Evolutionary conservation across 805 yeast species (phyloP).

Genomic region (Candida xiaguanensis): DNA sequence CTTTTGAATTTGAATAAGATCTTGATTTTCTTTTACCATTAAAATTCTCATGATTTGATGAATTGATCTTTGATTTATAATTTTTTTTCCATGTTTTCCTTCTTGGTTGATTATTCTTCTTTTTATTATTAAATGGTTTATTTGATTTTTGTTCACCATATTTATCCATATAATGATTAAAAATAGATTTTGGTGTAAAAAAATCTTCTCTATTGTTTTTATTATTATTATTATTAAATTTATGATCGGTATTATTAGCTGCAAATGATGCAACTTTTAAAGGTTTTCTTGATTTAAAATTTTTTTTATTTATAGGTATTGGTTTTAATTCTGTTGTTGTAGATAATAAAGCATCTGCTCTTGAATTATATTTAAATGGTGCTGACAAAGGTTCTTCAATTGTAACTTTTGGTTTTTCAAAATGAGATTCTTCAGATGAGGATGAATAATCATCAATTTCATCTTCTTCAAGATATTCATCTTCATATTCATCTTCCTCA

Average conservation of each 20-base stretch:
- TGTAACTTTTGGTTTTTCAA: neutral
- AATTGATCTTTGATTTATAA: conserved; percentile 17
- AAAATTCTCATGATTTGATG: neutral
- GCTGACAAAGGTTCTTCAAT: neutral
- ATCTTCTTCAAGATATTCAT: conserved; percentile 10
- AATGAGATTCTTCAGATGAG: conserved; percentile 1
- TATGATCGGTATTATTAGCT: conserved; percentile 13
- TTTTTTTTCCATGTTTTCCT: conserved; percentile 27
- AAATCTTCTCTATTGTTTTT: conserved; percentile 63
- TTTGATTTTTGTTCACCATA: conserved; percentile 42
- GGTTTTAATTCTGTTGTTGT: conserved; percentile 35
- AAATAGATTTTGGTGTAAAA: conserved; percentile 75
- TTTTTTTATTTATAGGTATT: conserved; percentile 33
- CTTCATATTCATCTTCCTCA: conserved; percentile 24
- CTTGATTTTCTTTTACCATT: conserved; percentile 16
- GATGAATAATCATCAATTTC: conserved; percentile 5
- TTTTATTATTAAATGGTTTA: conserved; percentile 7
- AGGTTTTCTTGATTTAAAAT: conserved; percentile 48
- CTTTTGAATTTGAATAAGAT: conserved; percentile 20
- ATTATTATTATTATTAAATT: conserved; percentile 2
- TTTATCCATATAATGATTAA: conserved; percentile 68
- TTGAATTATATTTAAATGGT: conserved; percentile 6
- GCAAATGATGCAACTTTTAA: conserved; percentile 62
- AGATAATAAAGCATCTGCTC: conserved; percentile 43
- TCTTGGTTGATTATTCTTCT: conserved; percentile 2